Percentiles rank a stretch among this genome's conserved stretches.
phyloP scores from a whole-genome alignment of 2,329 filamentous ascomycete genomes.

The Pseudocercospora macadamiae region DNA sequence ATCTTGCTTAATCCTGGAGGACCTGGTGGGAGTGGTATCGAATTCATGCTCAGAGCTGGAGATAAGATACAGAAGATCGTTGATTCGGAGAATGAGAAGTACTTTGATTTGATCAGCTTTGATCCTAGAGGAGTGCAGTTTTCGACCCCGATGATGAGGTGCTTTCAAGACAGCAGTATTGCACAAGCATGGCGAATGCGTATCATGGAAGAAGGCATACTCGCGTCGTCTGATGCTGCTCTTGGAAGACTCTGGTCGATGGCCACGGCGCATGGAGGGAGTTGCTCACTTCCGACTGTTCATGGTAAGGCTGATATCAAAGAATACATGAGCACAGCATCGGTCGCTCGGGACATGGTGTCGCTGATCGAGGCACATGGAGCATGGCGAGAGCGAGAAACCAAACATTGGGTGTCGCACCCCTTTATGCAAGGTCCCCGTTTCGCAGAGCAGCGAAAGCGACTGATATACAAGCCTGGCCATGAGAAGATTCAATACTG shows the following conservation, averaged over 20 bases:
- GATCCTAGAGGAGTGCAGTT: constrained; percentile 48
- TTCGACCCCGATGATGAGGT: constrained; percentile 40
- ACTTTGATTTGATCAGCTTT: constrained; percentile 50
- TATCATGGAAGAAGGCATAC: constrained; percentile 40
- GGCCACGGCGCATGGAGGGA: constrained; percentile 39
- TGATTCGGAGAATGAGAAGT: constrained; percentile 34
- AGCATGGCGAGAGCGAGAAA: constrained; percentile 36
- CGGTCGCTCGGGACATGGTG: constrained; percentile 55
- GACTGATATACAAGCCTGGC: constrained; percentile 29
- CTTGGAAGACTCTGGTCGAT: constrained; percentile 48
- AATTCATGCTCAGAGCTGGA: constrained; percentile 34
- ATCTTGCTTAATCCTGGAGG: constrained; percentile 50
- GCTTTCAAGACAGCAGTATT: constrained; percentile 38
- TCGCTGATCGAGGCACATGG: constrained; percentile 50
- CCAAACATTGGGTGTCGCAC: background rate
- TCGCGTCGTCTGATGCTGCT: constrained; percentile 43
- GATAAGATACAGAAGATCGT: constrained; percentile 22
- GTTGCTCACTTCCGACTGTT: constrained; percentile 32
- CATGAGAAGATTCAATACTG: constrained; percentile 41
- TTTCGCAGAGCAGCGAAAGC: background rate
- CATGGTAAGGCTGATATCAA: constrained; percentile 42
- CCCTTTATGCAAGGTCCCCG: background rate
- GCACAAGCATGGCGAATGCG: constrained; percentile 43
- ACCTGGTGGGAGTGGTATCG: constrained; percentile 46
- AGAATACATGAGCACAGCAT: constrained; percentile 50